Base-by-base conservation (phyloP, 2,329 filamentous ascomycete genomes). In the Biscogniauxia sp. region DNA sequence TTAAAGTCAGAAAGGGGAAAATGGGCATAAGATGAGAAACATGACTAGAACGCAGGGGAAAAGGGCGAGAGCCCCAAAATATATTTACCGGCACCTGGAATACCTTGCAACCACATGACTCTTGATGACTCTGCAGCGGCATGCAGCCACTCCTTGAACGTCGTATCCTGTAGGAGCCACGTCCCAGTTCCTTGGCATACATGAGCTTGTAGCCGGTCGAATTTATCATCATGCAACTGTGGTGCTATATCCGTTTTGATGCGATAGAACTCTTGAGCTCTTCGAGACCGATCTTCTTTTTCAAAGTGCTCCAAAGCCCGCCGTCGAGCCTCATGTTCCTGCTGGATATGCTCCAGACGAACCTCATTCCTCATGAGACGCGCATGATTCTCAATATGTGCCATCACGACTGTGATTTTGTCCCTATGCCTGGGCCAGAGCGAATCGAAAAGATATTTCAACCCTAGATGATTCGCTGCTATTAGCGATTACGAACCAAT, bases 391-490 rank as follows among this genome's bases (percentile, higher is more conserved):
- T 63, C 51, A 17, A 69, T 61, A 41, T 61, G 55, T 7, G 49
- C 37, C 6, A 53, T 49, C 4, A 70, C 54, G 1, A 61, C 55
- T 9, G 62, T 45, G 49, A 70, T 64, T 49, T 70, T 70, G 2
- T 64, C 62, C 23, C 52, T 49, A 13, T 71, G 61, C 32, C 60
- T 71, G 25, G 72, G 71, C 73, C 73, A 75, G 4, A 74, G 17
- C 1, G 66, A 55, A 52, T 74, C 70, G 52, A 75, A 74, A 6
- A 73, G 13, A 51, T 64, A 49, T 55, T 60, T 64, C 66, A 66
- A 69, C 5, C 65, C 72, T 74, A 53, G 20, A 56, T 23, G n/a
- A 26, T 2, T 53, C 20, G 4, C 15, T 45, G 41, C 13, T 45
- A 11, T 53, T 26, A 51, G 58, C 26, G 13, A 55, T 20, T 5